These are phyloP conservation scores for Phaeosphaeriaceae sp. DNA, from an alignment of 2,329 filamentous ascomycete genomes.

Conservation along the genomic window DNA sequence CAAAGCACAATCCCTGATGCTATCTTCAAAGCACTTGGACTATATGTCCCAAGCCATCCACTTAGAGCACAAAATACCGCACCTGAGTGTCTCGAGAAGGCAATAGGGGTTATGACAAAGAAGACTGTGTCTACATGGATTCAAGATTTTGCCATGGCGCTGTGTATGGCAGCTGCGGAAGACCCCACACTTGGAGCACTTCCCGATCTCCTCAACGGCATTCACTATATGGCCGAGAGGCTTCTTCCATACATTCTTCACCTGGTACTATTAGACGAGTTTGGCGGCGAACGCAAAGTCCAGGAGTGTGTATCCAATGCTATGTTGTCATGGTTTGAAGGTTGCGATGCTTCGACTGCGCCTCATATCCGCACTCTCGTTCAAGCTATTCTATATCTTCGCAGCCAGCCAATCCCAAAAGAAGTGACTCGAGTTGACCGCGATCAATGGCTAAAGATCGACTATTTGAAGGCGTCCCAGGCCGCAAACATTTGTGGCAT, in stretches of 20 bases:
- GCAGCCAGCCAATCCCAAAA: slow-evolving; percentile 75
- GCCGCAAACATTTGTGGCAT: slow-evolving; percentile 81
- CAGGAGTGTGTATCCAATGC: slow-evolving; percentile 68
- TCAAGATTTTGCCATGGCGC: slow-evolving; percentile 63
- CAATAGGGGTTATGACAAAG: slow-evolving; percentile 18
- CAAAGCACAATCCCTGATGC: slow-evolving; percentile 36
- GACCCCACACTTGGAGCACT: slow-evolving; percentile 75
- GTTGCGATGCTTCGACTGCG: slow-evolving; percentile 54
- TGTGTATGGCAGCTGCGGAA: slow-evolving; percentile 58
- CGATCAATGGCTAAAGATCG: slow-evolving; percentile 82
- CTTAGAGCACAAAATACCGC: slow-evolving; percentile 1
- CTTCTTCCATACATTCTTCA: slow-evolving; percentile 87
- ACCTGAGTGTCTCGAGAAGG: slow-evolving; percentile 22
- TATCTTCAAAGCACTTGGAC: slow-evolving; percentile 37
- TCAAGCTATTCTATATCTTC: slow-evolving; percentile 83
- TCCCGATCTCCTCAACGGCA: slow-evolving; percentile 67
- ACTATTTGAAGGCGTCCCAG: slow-evolving; percentile 71
- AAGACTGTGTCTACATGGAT: slow-evolving; percentile 61
- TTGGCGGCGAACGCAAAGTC: slow-evolving; percentile 64
- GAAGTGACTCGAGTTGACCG: slow-evolving; percentile 82
- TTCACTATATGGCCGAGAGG: slow-evolving; percentile 73
- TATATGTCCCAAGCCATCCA: slow-evolving; percentile 25
- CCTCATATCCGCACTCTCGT: slow-evolving; percentile 76
- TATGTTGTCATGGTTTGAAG: slow-evolving; percentile 68
- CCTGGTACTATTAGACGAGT: slow-evolving; percentile 73